Conservation (phyloP, 1,139 yeast species). For the Magnusiomyces sp. region DNA sequence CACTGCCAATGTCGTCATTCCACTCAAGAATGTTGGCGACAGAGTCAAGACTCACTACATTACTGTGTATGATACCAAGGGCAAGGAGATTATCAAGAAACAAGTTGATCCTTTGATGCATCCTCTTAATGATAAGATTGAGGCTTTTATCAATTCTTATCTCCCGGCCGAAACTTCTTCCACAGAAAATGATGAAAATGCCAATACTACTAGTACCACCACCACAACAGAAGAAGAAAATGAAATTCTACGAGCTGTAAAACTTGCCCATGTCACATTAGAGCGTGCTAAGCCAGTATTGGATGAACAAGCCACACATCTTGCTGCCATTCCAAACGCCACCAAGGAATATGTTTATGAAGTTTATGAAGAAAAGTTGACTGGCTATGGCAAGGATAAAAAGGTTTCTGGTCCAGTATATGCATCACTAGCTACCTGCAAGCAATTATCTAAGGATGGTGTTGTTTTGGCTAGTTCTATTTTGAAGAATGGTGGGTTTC, state of each 20-base stretch:
- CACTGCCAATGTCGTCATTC: conserved; percentile 26
- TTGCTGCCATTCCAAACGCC: conserved; percentile 20
- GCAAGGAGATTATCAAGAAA: conserved; percentile 52
- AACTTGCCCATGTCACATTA: conserved; percentile 27
- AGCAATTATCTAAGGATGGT: conserved; percentile 18
- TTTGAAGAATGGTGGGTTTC: conserved; percentile 1
- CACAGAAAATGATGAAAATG: conserved; percentile 27
- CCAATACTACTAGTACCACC: conserved; percentile 29
- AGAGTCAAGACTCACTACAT: conserved; percentile 29
- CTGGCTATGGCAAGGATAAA: conserved; percentile 19
- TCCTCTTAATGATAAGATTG: conserved; percentile 52
- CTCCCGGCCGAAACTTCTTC: conserved; percentile 38
- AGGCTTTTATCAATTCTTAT: conserved; percentile 36
- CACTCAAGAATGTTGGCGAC: conserved; percentile 27
- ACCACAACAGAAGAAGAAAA: conserved; percentile 1
- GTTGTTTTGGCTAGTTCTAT: conserved; percentile 15
- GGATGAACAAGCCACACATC: conserved; percentile 22
- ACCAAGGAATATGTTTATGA: conserved; percentile 23
- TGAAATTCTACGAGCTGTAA: conserved; percentile 29
- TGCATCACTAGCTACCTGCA: conserved; percentile 19
- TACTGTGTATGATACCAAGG: conserved; percentile 44
- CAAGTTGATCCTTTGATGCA: conserved; percentile 54
- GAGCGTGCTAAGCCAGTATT: conserved; percentile 30
- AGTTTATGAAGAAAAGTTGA: conserved; percentile 26
- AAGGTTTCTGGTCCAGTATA: conserved; percentile 17